Evolutionary conservation across 2,329 filamentous ascomycete species (phyloP), one percentile per base, ranked within the genome.

Genomic region (Fusarium robinianum): DNA sequence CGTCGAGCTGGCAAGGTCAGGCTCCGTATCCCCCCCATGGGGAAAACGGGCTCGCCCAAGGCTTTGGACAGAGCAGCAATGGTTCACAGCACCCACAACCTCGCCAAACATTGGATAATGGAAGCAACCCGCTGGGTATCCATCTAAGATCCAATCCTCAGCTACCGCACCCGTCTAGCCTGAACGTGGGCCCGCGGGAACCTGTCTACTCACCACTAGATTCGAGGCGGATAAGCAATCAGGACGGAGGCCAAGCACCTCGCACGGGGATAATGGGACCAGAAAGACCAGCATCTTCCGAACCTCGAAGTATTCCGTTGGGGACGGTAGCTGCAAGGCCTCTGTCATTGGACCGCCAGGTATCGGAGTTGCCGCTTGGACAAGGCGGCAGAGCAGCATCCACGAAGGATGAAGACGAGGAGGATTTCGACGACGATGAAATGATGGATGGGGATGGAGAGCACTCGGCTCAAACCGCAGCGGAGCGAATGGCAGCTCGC

Each of bases 131-230:
- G 19, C 74, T 90, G 32, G 81, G 82, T 19, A 73, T 90, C 54
- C 87, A 87, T 48, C 81, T 84, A 6, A 81, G 85, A 59, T 77
- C 85, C 79, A 59, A 29, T 21, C 8, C 25, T 12, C 25, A 34
- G 27, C 41, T 14, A 37, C 46, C 9, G 19, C 44, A 29, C 52
- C n/a, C n/a, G n/a, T n/a, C n/a, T n/a, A n/a, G n/a, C n/a, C n/a
- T n/a, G n/a, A 51, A 12, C 25, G 4, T 12, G 16, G 16, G n/a
- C 16, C 25, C 8, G 10, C 8, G 16, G 8, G 16, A 14, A 8
- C 5, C n/a, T 27, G n/a, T 7, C 8, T 14, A 17, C 27, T n/a
- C 3, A 26, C 29, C 24, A 43, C 33, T 24, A 31, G 52, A 33
- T 17, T 27, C 35, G 31, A 39, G 36, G 10, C 41, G 35, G 29